These are phyloP conservation scores for Pseudocercospora fuligena DNA, from an alignment of 2,329 filamentous ascomycete genomes.

Conservation along the genomic window DNA sequence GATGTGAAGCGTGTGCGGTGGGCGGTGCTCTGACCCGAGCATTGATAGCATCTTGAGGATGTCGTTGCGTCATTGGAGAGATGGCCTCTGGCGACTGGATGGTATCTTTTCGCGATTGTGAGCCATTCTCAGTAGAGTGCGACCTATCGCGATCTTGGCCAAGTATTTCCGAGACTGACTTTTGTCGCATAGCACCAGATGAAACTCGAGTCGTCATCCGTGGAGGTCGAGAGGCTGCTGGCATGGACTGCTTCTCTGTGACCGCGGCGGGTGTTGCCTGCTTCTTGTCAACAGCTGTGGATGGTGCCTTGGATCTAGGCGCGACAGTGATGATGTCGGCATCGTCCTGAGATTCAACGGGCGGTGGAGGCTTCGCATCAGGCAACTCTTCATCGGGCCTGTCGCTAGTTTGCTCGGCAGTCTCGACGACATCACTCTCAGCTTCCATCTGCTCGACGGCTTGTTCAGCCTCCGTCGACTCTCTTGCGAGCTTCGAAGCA, in stretches of 20 bases:
- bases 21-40: not conserved
- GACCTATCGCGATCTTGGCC: constrained; percentile 61
- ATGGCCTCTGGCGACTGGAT: constrained; percentile 38
- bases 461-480: constrained; percentile 34
- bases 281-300: constrained; percentile 32
- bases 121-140: constrained; percentile 19
- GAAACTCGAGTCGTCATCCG: constrained; percentile 71
- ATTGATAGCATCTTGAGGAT: constrained; percentile 39
- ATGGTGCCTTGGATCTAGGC: constrained; percentile 23
- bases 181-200: constrained; percentile 71
- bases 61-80: constrained; percentile 44
- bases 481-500: constrained; percentile 23
- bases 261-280: constrained; percentile 20
- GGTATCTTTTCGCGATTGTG: constrained; percentile 14
- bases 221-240: constrained; percentile 33
- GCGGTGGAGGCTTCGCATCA: constrained; percentile 23
- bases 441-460: constrained; percentile 30
- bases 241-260: constrained; percentile 15
- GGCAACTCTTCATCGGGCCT: constrained; percentile 5
- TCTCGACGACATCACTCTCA: constrained; percentile 1
- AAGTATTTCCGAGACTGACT: constrained; percentile 74
- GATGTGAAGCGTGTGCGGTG: constrained; percentile 12
- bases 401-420: not conserved
- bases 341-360: constrained; percentile 23
- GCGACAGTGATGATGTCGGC: constrained; percentile 34